Base-by-base conservation (phyloP, 805 yeast species). In the Jamesozyma lodderae region DNA sequence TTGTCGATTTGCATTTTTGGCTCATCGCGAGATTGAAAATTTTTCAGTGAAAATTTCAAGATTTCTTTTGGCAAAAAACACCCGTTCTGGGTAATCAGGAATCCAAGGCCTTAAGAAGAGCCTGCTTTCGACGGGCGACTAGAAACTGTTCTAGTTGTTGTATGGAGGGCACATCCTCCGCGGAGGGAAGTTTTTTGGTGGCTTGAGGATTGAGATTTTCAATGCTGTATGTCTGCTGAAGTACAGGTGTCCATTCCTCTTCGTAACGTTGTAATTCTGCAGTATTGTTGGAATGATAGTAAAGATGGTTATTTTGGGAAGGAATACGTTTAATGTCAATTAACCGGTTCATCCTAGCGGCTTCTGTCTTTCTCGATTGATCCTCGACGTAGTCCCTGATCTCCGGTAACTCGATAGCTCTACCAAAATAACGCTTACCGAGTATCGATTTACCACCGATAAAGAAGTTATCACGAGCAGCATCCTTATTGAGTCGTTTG, bases 371-470 rank as follows among this genome's bases (percentile, higher is more conserved):
- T 19, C 40, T 42, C 22, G 46, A 45, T 27, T 50, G 32, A 38
- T 52, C 47, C 31, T 66, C 59, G 15, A 76, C 43, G 17, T 73
- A 44, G 41, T 68, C 68, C 37, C 68, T 63, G 6, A 81, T 88
- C 44, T 83, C 95, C 0, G 86, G 81, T 7, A 87, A 60, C 31
- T 85, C 90, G 37, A 74, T 68, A 0, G 95, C 95, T 35, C 95
- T 61, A 0, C 96, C 96, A 60, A 76, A 88, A 58, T 82, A 88
- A 39, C 81, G 63, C 45, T 75, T 76, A 0, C 86, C 86, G 28
- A 70, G 64, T 1, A 72, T 54, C 1, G 50, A 38, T 19, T 57
- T 61, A 5, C 59, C 59, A 17, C 49, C 44, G 7, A 44, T 26
- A 18, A 35, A 4, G 13, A 27, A 35, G 35, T 14, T 6, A 36